Base-by-base conservation (phyloP, 192 early-diverging fungal species). In the Coemansia sp. region DNA sequence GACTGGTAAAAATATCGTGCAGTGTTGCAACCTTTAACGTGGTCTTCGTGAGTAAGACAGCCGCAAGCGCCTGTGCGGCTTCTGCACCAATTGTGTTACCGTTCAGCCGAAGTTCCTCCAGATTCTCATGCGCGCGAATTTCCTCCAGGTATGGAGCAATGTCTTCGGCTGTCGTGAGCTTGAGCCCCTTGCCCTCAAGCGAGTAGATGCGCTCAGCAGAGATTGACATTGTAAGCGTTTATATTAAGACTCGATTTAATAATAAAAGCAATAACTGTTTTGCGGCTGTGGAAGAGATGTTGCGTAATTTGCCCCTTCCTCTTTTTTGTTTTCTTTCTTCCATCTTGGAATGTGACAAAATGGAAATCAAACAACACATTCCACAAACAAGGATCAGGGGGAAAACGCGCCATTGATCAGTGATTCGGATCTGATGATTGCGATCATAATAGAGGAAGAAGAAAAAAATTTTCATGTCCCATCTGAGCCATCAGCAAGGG, bases 51-150 rank as follows among this genome's bases (percentile, higher is more conserved):
- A 88, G 87, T 57, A 96, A 75, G 8, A 87, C 88, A 37, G 65
- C 75, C 45, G 91, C 93, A 39, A 99, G 83, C 25, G 90, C 91
- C 55, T 89, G 73, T 44, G 90, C 88, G 5, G 97, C 97, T 62
- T 95, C 94, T 43, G 97, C 90, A 41, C 95, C 94, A 68, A 96
- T 89, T 10, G 95, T 96, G 85, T 97, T 97, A 43, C 97, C 97
- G 69, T 88, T 90, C 41, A 96, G 76, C 40, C 85, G 79, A 61
- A 96, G 84, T 44, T 88, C 86, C 65, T 90, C 86, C 44, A 92
- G 85, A 62, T 84, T 84, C 54, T 88, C 81, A 65, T 89, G 74
- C n/a, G 67, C 77, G 16, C 73, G 61, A 51, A 98, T 88, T 53
- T 90, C 89, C 42, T 85, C 86, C 41, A 93, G 85, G 69, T 91